Evolutionary conservation across 108 stramenopile species (phyloP).

Genomic region (Mayamaea pseudoterrestris): DNA sequence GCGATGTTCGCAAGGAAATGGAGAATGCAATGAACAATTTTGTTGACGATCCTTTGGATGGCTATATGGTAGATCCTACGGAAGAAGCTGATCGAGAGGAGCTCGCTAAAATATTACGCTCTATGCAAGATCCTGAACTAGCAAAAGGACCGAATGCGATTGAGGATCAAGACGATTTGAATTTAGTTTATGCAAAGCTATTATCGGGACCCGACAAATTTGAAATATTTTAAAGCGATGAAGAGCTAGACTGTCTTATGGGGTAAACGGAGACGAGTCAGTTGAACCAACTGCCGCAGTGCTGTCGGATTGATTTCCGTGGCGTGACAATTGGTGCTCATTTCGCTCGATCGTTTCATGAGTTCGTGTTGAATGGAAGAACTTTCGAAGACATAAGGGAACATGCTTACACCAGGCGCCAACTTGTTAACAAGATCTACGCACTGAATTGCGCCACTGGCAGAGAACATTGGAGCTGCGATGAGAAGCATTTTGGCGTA

Average conservation of each 20-base stretch:
- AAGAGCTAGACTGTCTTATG: background rate
- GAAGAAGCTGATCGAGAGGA: constrained; percentile 28
- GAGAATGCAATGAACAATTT: constrained; percentile 45
- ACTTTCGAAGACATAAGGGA: too few relatives aligned
- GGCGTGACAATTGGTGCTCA: too few relatives aligned
- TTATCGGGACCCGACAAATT: constrained; percentile 35
- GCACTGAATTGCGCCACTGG: too few relatives aligned
- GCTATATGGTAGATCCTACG: constrained; percentile 38
- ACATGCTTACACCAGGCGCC: too few relatives aligned
- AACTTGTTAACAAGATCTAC: too few relatives aligned
- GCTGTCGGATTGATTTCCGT: background rate
- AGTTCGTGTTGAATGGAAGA: too few relatives aligned
- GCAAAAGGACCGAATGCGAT: constrained; percentile 22
- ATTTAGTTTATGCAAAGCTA: constrained; percentile 40
- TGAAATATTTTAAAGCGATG: constrained; percentile 29
- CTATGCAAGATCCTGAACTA: constrained; percentile 29
- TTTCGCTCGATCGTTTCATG: too few relatives aligned
- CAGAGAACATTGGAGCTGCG: too few relatives aligned
- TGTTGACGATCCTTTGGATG: constrained; percentile 38
- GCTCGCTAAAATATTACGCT: constrained; percentile 19
- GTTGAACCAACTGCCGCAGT: background rate
- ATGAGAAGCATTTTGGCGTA: too few relatives aligned
- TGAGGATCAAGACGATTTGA: constrained; percentile 27
- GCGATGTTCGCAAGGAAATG: constrained; percentile 56
- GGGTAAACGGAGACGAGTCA: background rate